Conservation (phyloP, 2,329 filamentous ascomycete genomes). For the Xylaria sp. region DNA sequence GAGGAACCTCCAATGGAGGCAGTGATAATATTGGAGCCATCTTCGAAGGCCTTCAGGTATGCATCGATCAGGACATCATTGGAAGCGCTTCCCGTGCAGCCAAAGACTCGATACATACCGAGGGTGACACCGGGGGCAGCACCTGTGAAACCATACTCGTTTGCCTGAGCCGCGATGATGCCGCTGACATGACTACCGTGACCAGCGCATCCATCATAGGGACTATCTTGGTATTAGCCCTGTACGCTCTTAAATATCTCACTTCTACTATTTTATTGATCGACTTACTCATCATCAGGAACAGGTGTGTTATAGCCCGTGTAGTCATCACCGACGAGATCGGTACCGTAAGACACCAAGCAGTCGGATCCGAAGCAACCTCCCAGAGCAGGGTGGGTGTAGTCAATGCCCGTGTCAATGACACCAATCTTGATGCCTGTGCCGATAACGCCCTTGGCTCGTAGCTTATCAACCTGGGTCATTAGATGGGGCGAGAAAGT, state of each 20-base stretch:
- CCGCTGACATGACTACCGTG: conserved; percentile 72
- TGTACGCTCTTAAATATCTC: background rate
- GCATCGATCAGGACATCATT: conserved; percentile 66
- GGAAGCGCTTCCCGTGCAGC: conserved; percentile 61
- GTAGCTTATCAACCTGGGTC: conserved; percentile 67
- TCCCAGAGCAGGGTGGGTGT: conserved; percentile 71
- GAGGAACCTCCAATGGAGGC: conserved; percentile 63
- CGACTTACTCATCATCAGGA: conserved; percentile 46
- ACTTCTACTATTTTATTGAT: background rate
- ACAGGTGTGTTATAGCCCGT: conserved; percentile 50
- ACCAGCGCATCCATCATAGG: conserved; percentile 65
- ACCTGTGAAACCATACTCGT: conserved; percentile 66
- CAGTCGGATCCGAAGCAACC: conserved; percentile 71
- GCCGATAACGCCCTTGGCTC: conserved; percentile 60
- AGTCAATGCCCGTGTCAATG: conserved; percentile 70
- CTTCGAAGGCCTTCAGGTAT: conserved; percentile 69
- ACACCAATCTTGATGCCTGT: conserved; percentile 65
- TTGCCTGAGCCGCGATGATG: conserved; percentile 68
- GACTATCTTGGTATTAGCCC: conserved; percentile 52
- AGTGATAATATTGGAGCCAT: conserved; percentile 68
- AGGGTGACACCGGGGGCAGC: conserved; percentile 67
- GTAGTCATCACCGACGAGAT: conserved; percentile 64
- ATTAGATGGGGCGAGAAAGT: conserved; percentile 64
- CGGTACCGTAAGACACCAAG: conserved; percentile 64
- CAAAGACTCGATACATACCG: conserved; percentile 68